Conservation (phyloP, 257 asterid species). For the Capsicum pubescens region DNA sequence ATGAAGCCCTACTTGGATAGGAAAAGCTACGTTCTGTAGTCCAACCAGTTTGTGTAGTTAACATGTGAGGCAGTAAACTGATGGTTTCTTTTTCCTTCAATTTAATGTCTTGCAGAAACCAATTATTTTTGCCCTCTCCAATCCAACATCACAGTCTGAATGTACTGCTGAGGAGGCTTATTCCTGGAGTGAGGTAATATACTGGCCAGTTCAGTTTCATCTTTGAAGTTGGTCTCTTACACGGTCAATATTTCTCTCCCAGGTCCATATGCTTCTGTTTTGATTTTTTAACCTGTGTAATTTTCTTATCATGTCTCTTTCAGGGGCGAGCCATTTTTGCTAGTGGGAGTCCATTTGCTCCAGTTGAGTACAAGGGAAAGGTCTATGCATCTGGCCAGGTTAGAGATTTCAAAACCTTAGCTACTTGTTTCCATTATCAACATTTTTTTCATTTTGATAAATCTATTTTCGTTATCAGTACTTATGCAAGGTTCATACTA, state of each 20-base stretch:
- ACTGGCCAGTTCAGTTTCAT: not conserved
- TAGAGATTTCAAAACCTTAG: conserved; percentile 1
- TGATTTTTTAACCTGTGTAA: not conserved
- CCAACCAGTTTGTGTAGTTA: not conserved
- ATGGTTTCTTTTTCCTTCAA: not conserved
- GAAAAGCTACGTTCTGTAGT: conserved; percentile 10
- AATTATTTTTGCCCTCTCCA: conserved; percentile 82
- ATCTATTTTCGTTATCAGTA: conserved; percentile 12
- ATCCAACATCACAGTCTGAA: conserved; percentile 95
- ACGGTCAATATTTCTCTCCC: not conserved
- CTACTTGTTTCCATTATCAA: not conserved
- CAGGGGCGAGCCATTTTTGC: conserved; percentile 84
- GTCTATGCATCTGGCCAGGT: conserved; percentile 79
- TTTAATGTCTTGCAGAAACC: conserved; percentile 65
- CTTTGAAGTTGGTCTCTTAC: not conserved
- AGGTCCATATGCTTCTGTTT: not conserved
- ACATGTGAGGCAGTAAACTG: not conserved
- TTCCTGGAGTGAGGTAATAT: conserved; percentile 77
- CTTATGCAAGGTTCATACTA: not conserved
- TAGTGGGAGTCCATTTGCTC: conserved; percentile 80
- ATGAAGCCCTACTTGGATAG: not conserved
- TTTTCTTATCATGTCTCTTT: conserved; percentile 29
- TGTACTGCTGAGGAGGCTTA: conserved; percentile 95
- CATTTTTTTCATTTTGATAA: not conserved
- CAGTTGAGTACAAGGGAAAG: conserved; percentile 64